Conservation (phyloP, 768 basidiomycete genomes). For the Phanerochaete carnosa region DNA sequence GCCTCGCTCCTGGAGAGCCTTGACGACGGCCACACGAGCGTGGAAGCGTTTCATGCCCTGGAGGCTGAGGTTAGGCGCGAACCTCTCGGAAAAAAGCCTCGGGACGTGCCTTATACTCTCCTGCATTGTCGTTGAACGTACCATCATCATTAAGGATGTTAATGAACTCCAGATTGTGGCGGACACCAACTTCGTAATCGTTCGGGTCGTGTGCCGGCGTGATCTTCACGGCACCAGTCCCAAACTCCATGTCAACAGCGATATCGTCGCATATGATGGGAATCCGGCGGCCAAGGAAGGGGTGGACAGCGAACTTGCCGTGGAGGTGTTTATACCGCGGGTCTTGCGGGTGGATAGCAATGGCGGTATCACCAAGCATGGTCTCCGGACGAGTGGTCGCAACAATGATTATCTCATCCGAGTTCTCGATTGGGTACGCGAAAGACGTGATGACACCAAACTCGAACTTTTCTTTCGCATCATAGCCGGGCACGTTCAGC, state of each 20-base stretch:
- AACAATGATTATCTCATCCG: constrained; percentile 88
- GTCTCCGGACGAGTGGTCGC: constrained; percentile 99
- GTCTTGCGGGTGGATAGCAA: constrained; percentile 95
- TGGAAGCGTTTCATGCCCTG: constrained; percentile 99
- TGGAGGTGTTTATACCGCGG: constrained; percentile 91
- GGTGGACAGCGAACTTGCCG: constrained; percentile 87
- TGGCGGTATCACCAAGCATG: constrained; percentile 96
- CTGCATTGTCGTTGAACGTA: constrained; percentile 89
- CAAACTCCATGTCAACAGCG: constrained; percentile 89
- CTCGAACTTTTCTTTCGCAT: constrained; percentile 91
- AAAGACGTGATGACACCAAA: constrained; percentile 98
- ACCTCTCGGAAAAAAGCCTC: background rate
- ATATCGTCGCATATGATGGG: constrained; percentile 87
- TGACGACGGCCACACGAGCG: constrained; percentile 77
- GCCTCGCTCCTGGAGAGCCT: constrained; percentile 79
- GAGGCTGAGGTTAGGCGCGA: background rate
- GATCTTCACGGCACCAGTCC: constrained; percentile 98
- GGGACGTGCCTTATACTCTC: constrained; percentile 61
- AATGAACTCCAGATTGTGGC: constrained; percentile 89
- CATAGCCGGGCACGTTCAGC: constrained; percentile 91
- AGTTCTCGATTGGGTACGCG: constrained; percentile 86
- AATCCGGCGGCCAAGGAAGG: constrained; percentile 81
- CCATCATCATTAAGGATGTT: constrained; percentile 97
- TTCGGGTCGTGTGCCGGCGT: constrained; percentile 98
- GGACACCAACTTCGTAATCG: constrained; percentile 90